Percentiles rank a stretch among this genome's conserved stretches.
These are phyloP conservation scores for Lactifluus hygrophoroides DNA, from an alignment of 768 basidiomycete genomes.

Conservation along the genomic window DNA sequence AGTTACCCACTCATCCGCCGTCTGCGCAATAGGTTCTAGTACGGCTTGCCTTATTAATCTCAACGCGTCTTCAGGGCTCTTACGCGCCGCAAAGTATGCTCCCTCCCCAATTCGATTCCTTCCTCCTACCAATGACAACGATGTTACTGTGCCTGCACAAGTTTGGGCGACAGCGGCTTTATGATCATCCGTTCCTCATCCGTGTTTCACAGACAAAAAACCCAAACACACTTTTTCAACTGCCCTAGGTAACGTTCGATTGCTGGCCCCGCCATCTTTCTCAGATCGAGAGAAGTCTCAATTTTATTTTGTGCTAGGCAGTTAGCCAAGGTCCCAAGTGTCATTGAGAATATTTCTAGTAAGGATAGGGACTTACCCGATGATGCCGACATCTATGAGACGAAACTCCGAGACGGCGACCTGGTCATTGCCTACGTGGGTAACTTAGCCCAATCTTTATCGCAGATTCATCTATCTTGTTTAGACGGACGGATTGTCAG, in stretches of 20 bases:
- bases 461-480: not conserved
- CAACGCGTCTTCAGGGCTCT: conserved; percentile 63
- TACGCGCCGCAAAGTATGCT: conserved; percentile 71
- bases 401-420: conserved; percentile 44
- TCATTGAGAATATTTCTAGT: conserved; percentile 20
- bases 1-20: conserved; percentile 6
- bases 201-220: conserved; percentile 40
- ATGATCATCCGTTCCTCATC: conserved; percentile 60
- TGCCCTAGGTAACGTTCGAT: conserved; percentile 38
- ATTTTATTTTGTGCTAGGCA: conserved; percentile 23
- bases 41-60: conserved; percentile 72
- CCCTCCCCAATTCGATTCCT: not conserved
- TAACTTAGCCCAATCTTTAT: not conserved
- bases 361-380: conserved; percentile 32
- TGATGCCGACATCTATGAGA: conserved; percentile 38
- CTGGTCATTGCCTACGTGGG: conserved; percentile 43
- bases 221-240: conserved; percentile 40
- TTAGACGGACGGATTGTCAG: conserved; percentile 49
- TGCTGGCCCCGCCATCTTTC: not conserved
- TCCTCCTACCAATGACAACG: not conserved
- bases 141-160: conserved; percentile 25
- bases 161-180: conserved; percentile 75
- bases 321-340: conserved; percentile 29
- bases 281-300: not conserved
- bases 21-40: conserved; percentile 54